Evolutionary conservation across 2,329 filamentous ascomycete species (phyloP).

Genomic region (Coniochaeta sp.): DNA sequence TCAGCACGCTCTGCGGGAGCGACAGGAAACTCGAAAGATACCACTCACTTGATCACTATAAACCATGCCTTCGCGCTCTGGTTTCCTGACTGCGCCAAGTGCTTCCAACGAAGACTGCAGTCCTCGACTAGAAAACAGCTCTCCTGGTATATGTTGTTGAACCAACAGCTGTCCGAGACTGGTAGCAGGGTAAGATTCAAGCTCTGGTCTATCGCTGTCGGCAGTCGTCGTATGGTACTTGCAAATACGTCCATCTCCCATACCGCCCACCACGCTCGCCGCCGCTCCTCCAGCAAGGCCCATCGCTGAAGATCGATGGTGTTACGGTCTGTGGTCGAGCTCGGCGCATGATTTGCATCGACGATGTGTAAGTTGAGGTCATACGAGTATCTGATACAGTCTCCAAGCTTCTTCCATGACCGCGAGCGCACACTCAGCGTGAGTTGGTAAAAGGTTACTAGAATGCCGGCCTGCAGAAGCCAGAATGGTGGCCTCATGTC

Average conservation of each 20-base stretch:
- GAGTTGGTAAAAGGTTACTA: slow-evolving; percentile 25
- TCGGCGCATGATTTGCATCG: slow-evolving; percentile 10
- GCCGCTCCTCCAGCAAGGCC: slow-evolving; percentile 23
- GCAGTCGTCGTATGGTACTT: slow-evolving; percentile 27
- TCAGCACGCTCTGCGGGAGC: neutral
- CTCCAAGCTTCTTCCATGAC: slow-evolving; percentile 25
- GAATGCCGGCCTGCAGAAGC: slow-evolving; percentile 25
- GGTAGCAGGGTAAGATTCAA: slow-evolving; percentile 27
- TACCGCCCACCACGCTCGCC: slow-evolving; percentile 30
- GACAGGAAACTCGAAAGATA: neutral
- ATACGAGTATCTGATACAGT: slow-evolving; percentile 21
- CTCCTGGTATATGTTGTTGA: slow-evolving; percentile 11
- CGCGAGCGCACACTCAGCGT: slow-evolving; percentile 24
- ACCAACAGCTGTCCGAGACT: slow-evolving; percentile 25
- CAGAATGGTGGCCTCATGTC: slow-evolving; percentile 24
- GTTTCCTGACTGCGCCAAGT: slow-evolving; percentile 20
- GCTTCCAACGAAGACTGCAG: slow-evolving; percentile 22
- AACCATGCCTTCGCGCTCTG: slow-evolving; percentile 27
- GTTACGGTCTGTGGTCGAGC: neutral
- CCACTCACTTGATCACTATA: slow-evolving; percentile 22
- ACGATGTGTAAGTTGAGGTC: slow-evolving; percentile 25
- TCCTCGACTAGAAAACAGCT: slow-evolving; percentile 23
- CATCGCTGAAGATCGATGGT: slow-evolving; percentile 11
- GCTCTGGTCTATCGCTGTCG: slow-evolving; percentile 25
- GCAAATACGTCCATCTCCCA: slow-evolving; percentile 35